Percentiles rank a stretch among this genome's conserved stretches.
Evolutionary conservation across 192 early-diverging fungal species (phyloP).

Genomic region (Rhizophlyctis rosea): DNA sequence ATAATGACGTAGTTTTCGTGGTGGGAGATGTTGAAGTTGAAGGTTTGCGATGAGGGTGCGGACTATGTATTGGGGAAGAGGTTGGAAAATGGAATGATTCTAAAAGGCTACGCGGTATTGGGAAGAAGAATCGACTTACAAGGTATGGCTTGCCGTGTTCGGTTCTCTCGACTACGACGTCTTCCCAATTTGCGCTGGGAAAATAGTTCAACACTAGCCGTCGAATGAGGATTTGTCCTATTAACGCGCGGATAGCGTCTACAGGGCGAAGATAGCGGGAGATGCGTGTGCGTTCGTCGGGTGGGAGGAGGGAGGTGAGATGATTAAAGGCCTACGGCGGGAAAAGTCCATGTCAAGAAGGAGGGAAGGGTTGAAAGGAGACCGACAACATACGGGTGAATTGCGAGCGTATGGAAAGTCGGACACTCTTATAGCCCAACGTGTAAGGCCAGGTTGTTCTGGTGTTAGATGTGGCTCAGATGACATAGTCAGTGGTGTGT

Average conservation of each 20-base stretch:
- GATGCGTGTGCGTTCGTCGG: slow-evolving; percentile 19
- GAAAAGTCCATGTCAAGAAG: too few species aligned
- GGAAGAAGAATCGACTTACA: slow-evolving; percentile 3
- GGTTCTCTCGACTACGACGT: slow-evolving; percentile 7
- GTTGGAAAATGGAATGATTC: neutral
- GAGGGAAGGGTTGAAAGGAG: too few species aligned
- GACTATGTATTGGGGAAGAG: neutral
- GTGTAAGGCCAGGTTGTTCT: too few species aligned
- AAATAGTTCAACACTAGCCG: neutral
- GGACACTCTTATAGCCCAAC: too few species aligned
- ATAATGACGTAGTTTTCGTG: slow-evolving; percentile 62
- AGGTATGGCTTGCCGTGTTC: slow-evolving; percentile 18
- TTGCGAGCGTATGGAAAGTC: too few species aligned
- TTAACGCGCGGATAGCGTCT: slow-evolving; percentile 15
- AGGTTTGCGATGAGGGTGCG: neutral
- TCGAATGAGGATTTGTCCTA: slow-evolving; percentile 24
- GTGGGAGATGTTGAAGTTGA: slow-evolving; percentile 55
- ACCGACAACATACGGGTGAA: too few species aligned
- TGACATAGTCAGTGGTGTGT: too few species aligned
- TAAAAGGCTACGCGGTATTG: neutral
- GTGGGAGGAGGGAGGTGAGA: slow-evolving; percentile 10
- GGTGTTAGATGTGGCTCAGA: too few species aligned
- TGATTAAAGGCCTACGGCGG: too few species aligned
- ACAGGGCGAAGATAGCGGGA: slow-evolving; percentile 16
- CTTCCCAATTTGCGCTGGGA: slow-evolving; percentile 3